A percentile compares a stretch with the other conserved stretches of the same genome.
These are phyloP conservation scores for Wickerhamiella nectarea DNA, from an alignment of 805 yeast genomes.

Conservation along the genomic window DNA sequence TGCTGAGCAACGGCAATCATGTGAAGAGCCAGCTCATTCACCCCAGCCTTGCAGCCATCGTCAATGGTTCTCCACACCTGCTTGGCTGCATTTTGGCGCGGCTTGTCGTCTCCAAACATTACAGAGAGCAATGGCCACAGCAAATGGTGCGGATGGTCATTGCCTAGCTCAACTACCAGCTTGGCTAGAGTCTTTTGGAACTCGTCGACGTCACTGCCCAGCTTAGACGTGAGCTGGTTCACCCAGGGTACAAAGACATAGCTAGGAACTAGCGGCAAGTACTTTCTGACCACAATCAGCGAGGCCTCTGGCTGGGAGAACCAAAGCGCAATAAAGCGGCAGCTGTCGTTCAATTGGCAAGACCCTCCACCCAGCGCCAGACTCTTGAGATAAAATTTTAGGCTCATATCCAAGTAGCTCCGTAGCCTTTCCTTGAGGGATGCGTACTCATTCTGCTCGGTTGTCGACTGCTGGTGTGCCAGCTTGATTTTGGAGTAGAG, in stretches of 20 bases:
- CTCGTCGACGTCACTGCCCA: conserved; percentile 47
- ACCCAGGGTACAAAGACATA: conserved; percentile 65
- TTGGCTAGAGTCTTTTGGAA: conserved; percentile 38
- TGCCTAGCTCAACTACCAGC: conserved; percentile 1
- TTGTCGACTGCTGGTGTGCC: conserved; percentile 25
- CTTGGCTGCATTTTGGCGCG: not conserved
- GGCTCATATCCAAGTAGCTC: conserved; percentile 38
- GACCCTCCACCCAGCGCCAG: conserved; percentile 12
- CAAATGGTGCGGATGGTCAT: conserved; percentile 5
- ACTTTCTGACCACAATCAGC: conserved; percentile 30
- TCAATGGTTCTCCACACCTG: not conserved
- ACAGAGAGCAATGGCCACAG: conserved; percentile 3
- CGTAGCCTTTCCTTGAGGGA: conserved; percentile 29
- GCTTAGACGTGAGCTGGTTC: conserved; percentile 63
- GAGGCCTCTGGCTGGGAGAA: conserved; percentile 36
- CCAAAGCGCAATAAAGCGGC: conserved; percentile 68
- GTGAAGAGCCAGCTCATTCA: not conserved
- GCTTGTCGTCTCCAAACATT: not conserved
- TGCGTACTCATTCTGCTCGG: conserved; percentile 38
- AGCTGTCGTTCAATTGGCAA: conserved; percentile 14
- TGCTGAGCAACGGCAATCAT: conserved; percentile 6
- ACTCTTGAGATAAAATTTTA: conserved; percentile 45
- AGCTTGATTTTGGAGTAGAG: conserved; percentile 20
- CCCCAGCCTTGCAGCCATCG: not conserved
- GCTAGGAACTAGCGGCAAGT: conserved; percentile 36